Evolutionary conservation across 2,329 filamentous ascomycete species (phyloP).

Genomic region (Ophiostoma fasciatum): DNA sequence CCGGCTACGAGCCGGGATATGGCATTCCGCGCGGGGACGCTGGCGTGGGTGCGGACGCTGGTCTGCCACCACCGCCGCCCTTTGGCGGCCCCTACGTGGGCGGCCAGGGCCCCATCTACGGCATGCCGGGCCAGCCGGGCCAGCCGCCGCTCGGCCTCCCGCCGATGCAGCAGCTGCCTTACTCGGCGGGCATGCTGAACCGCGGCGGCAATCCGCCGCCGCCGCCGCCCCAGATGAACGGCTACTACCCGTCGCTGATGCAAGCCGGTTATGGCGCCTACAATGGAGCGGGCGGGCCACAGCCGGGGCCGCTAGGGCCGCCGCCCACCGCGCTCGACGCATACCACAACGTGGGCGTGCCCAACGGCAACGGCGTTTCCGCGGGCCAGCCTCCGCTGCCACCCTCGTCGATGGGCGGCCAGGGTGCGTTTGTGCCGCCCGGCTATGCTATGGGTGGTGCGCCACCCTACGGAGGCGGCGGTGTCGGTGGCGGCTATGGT

Average conservation of each 20-base stretch:
- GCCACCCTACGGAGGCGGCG: too few relatives aligned
- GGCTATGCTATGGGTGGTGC: constrained; percentile 33
- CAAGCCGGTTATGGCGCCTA: constrained; percentile 41
- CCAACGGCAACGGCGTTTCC: constrained; percentile 33
- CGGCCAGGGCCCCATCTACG: constrained; percentile 6
- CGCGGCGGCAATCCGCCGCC: constrained; percentile 30
- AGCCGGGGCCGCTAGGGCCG: too few relatives aligned
- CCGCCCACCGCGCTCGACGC: constrained; percentile 34
- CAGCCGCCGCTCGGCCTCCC: constrained; percentile 25
- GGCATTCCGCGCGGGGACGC: constrained; percentile 37
- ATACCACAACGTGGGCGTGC: constrained; percentile 36
- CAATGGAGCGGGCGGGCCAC: constrained; percentile 28
- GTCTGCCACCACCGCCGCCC: constrained; percentile 5
- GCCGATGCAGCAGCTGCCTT: constrained; percentile 27
- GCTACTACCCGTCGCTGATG: constrained; percentile 40
- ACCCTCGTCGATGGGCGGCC: constrained; percentile 17
- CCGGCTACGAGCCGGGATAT: constrained; percentile 37
- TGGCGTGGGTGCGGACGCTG: constrained; percentile 22
- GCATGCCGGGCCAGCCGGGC: constrained; percentile 1
- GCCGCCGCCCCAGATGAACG: constrained; percentile 44
- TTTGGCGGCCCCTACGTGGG: constrained; percentile 6
- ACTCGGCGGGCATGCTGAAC: constrained; percentile 42
- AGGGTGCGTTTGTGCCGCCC: constrained; percentile 28
- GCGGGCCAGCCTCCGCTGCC: constrained; percentile 31
- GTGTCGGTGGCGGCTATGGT: too few relatives aligned